phyloP scores from a whole-genome alignment of 345 rosid genomes.

The Brassica cretica region DNA sequence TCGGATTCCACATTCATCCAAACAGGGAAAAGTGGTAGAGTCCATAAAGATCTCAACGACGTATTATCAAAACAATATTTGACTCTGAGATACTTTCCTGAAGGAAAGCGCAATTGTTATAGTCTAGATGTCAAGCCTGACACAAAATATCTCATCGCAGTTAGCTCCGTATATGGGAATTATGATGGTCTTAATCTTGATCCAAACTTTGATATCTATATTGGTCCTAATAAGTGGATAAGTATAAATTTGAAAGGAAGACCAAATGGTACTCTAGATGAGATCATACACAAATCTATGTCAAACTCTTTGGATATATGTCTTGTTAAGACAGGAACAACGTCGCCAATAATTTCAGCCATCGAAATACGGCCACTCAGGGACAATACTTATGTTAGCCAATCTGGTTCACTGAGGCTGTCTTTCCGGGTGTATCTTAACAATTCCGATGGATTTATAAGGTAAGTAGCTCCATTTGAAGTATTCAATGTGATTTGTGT shows the following conservation, averaged over 20 bases:
- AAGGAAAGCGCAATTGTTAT: constrained; percentile 42
- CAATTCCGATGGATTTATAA: neutral
- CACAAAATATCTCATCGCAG: constrained; percentile 36
- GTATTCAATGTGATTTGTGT: neutral
- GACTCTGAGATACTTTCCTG: constrained; percentile 40
- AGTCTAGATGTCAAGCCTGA: constrained; percentile 25
- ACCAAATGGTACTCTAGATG: neutral
- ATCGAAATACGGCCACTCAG: constrained; percentile 23
- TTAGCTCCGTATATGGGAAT: constrained; percentile 37
- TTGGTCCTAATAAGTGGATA: constrained; percentile 37
- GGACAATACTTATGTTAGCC: neutral
- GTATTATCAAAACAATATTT: neutral
- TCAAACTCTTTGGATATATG: constrained; percentile 32
- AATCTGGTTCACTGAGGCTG: neutral
- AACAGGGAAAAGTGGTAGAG: constrained; percentile 10
- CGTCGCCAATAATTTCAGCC: constrained; percentile 35
- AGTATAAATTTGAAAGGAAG: constrained; percentile 9
- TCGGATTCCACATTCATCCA: constrained; percentile 37
- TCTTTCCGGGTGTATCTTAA: neutral
- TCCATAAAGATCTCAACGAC: neutral
- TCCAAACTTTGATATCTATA: constrained; percentile 37
- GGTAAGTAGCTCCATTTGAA: constrained; percentile 8
- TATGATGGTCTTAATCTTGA: constrained; percentile 24
- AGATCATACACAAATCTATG: constrained; percentile 31
- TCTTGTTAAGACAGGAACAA: constrained; percentile 38